These are phyloP conservation scores for Alternaria sp. DNA, from an alignment of 2,329 filamentous ascomycete species.

Conservation along the genomic window DNA sequence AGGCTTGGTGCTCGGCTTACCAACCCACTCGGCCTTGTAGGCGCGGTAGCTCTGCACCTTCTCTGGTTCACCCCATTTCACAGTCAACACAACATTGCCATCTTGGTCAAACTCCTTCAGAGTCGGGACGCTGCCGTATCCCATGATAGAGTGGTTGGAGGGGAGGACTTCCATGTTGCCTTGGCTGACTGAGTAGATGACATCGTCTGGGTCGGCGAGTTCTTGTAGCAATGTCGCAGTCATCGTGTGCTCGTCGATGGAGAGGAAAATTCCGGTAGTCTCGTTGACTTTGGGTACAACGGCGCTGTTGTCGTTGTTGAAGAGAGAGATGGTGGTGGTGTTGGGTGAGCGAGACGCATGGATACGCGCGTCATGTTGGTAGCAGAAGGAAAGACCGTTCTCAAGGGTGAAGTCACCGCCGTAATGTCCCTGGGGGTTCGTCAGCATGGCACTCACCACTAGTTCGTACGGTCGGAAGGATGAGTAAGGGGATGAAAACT, in stretches of 20 bases:
- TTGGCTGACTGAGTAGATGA: not conserved
- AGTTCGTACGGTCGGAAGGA: not conserved
- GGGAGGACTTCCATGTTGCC: conserved; percentile 3
- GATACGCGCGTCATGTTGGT: conserved; percentile 15
- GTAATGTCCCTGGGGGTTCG: not conserved
- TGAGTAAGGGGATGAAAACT: not conserved
- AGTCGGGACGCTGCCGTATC: conserved; percentile 9
- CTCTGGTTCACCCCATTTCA: conserved; percentile 6
- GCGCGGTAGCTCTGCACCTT: conserved; percentile 12
- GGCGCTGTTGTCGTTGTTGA: conserved; percentile 5
- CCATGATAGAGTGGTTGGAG: conserved; percentile 2
- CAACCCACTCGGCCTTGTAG: conserved; percentile 12
- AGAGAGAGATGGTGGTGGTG: conserved; percentile 1
- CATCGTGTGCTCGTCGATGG: conserved; percentile 6
- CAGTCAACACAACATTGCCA: conserved; percentile 4
- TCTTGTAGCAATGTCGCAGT: conserved; percentile 7
- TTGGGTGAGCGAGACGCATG: not conserved
- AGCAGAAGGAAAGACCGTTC: conserved; percentile 12
- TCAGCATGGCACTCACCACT: not conserved
- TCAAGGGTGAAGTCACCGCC: conserved; percentile 11
- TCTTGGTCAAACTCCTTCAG: conserved; percentile 10
- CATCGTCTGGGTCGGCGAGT: not conserved
- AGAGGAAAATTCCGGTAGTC: conserved; percentile 4
- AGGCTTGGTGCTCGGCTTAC: conserved; percentile 7
- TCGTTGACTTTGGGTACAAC: not conserved